phyloP scores from a whole-genome alignment of 257 asterid species.

The Solanum ahanhuiri region DNA sequence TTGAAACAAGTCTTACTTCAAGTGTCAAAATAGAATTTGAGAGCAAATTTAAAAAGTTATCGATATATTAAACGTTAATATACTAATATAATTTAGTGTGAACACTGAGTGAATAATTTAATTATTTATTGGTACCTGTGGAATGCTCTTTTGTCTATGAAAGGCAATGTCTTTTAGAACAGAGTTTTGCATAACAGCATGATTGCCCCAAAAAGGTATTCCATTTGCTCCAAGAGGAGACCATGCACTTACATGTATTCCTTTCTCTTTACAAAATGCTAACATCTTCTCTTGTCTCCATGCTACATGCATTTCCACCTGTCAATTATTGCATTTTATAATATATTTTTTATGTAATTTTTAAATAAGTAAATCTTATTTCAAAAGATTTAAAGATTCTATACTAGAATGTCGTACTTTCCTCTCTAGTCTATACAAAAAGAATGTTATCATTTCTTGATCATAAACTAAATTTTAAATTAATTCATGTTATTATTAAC shows the following conservation, averaged over 20 bases:
- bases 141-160: slow-evolving; percentile 16
- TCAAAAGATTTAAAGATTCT: background rate
- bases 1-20: no score
- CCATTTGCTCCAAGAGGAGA: slow-evolving; percentile 48
- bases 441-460: background rate
- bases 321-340: background rate
- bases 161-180: slow-evolving; percentile 28
- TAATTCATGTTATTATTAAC: background rate
- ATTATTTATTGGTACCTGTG: slow-evolving; percentile 23
- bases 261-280: slow-evolving; percentile 24
- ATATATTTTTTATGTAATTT: fast-evolving
- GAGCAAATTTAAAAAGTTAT: no score
- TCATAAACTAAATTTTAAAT: no score
- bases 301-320: slow-evolving; percentile 57
- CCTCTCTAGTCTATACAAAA: no score
- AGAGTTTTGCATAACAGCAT: slow-evolving; percentile 29
- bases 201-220: slow-evolving; percentile 24
- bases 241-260: slow-evolving; percentile 35
- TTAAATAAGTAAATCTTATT: no score
- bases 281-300: slow-evolving; percentile 48
- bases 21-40: no score
- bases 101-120: background rate
- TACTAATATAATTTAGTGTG: background rate
- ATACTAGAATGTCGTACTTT: background rate
- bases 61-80: background rate